Percentiles rank a stretch among this genome's conserved stretches.
Evolutionary conservation across 441 rosid genomes (phyloP).

Genomic region (Populus trichocarpa): DNA sequence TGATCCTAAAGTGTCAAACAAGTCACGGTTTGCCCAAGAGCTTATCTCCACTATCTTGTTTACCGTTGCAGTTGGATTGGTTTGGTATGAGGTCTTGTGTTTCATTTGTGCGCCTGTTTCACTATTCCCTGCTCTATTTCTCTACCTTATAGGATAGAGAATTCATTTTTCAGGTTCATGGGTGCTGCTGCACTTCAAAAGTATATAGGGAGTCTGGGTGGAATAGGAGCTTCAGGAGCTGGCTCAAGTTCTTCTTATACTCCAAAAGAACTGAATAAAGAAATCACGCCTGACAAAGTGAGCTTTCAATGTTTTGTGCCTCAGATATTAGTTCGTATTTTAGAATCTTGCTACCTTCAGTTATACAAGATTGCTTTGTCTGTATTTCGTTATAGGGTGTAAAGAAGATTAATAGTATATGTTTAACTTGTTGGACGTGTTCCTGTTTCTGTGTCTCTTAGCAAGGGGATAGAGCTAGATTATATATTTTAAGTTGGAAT

Average conservation of each 20-base stretch:
- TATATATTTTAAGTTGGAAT: not conserved
- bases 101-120: not conserved
- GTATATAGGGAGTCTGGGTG: slow-evolving; percentile 90
- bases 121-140: not conserved
- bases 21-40: slow-evolving; percentile 80
- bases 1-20: slow-evolving; percentile 76
- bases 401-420: not conserved
- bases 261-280: slow-evolving; percentile 90
- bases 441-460: not conserved
- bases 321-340: not conserved
- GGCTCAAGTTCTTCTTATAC: slow-evolving; percentile 94
- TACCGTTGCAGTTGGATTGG: slow-evolving; percentile 73
- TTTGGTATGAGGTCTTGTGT: slow-evolving; percentile 56
- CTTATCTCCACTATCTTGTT: slow-evolving; percentile 84
- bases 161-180: slow-evolving; percentile 59
- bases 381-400: not conserved
- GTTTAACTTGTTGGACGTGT: not conserved
- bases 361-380: not conserved
- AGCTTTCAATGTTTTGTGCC: not conserved
- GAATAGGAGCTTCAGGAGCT: slow-evolving; percentile 95
- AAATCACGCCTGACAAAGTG: slow-evolving; percentile 93
- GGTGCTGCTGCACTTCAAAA: slow-evolving; percentile 93
- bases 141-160: not conserved
- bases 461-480: not conserved
- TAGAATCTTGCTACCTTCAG: not conserved